Base-by-base conservation (phyloP, 495 filamentous ascomycete genomes). In the Trichoderma gamsii region DNA sequence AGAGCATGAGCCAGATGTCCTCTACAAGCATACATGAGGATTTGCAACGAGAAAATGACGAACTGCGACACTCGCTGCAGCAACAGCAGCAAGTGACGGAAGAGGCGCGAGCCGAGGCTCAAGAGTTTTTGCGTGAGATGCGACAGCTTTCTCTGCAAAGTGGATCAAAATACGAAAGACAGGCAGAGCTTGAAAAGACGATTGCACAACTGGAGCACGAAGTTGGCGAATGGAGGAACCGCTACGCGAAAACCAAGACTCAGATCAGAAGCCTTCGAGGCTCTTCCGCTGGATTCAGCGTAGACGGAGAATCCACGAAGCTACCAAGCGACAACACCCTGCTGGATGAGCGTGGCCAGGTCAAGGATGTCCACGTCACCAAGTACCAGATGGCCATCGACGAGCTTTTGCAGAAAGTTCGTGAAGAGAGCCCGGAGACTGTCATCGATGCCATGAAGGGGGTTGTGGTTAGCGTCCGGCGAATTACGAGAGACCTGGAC, bases 361-460 rank as follows among this genome's bases (percentile, higher is more conserved):
- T 99, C 63, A 91, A 89, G 77, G 93, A 97, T 77, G 86, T 97
- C 25, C 89, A 97, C 78, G 86, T 99, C 63, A 97, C 95, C 44
- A 92, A 91, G 70, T 98, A 96, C 82, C 95, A 99, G 75, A 89
- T 97, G 70, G 87, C 93, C 18, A 90, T 99, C 68, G 95, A 98
- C 73, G 95, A 97, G 73, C 85, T 98, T 6, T 81, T 99, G n/a
- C 88, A 87, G 44, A 82, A 82, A 52, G 92, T 91, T 4, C 87
- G 94, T 18, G 82, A 79, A 32, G 86, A 89, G n/a, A 87, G 90
- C 64, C 87, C 92, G 0, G 82, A 86, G 38, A 81, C 83, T 63
- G 87, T 94, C 32, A 86, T 96, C 44, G 86, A 91, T 41, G 84
- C 89, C 70, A 90, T 97, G 84, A 96, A 93, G 74, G 73, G 82